A percentile compares a stretch with the other conserved stretches of the same genome.
These are phyloP conservation scores for Nannizziopsis arthrosporioides DNA, from an alignment of 2,329 filamentous ascomycete species.

Conservation along the genomic window DNA sequence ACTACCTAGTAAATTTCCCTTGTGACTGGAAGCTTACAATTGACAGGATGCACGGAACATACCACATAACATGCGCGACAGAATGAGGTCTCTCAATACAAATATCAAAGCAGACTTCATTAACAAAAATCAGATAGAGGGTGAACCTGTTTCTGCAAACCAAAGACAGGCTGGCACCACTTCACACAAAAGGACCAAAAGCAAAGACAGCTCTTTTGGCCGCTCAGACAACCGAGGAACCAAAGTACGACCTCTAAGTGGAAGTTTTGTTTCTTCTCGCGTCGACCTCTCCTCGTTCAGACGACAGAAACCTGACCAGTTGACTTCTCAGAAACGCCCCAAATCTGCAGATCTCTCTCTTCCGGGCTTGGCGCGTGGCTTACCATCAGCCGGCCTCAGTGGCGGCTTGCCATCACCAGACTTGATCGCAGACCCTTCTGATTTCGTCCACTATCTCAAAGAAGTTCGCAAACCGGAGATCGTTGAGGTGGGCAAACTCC, in stretches of 20 bases:
- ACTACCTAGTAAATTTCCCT: slow-evolving; percentile 33
- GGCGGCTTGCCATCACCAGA: slow-evolving; percentile 52
- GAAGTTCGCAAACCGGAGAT: slow-evolving; percentile 70
- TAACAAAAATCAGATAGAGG: slow-evolving; percentile 58
- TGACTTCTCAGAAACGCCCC: slow-evolving; percentile 54
- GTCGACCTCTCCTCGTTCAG: slow-evolving; percentile 60
- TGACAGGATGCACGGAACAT: slow-evolving; percentile 75
- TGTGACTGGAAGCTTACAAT: slow-evolving; percentile 20
- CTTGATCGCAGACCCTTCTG: slow-evolving; percentile 60
- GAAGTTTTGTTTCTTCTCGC: slow-evolving; percentile 67
- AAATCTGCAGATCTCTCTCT: slow-evolving; percentile 62
- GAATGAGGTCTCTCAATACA: slow-evolving; percentile 80
- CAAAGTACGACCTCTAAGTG: slow-evolving; percentile 48
- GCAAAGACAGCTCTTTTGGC: slow-evolving; percentile 32
- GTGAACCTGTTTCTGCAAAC: slow-evolving; percentile 31
- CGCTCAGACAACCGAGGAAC: slow-evolving; percentile 32
- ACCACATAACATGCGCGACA: slow-evolving; percentile 82
- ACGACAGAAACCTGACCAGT: slow-evolving; percentile 57
- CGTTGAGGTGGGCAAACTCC: slow-evolving; percentile 86
- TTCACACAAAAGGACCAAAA: slow-evolving; percentile 26
- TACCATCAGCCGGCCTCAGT: slow-evolving; percentile 37
- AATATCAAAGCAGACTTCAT: slow-evolving; percentile 95
- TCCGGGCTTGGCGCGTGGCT: slow-evolving; percentile 46
- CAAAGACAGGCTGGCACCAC: slow-evolving; percentile 21
- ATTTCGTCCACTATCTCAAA: slow-evolving; percentile 76